Conservation (phyloP, 768 basidiomycete species). For the Chlorophyllum brunneum region DNA sequence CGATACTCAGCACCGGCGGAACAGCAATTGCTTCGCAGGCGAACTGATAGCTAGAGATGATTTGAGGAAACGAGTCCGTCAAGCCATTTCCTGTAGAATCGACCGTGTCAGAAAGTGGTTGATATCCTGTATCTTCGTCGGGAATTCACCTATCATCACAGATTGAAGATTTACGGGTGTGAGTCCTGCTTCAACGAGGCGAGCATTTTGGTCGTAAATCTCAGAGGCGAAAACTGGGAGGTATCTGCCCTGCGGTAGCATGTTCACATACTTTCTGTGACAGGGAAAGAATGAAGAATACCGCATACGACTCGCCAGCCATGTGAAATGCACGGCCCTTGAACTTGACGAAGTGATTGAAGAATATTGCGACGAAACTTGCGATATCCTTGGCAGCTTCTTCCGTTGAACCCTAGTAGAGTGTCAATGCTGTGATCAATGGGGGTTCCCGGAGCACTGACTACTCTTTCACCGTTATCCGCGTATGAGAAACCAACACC, state of each 20-base stretch:
- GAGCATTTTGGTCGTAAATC: slow-evolving; percentile 67
- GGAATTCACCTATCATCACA: slow-evolving; percentile 58
- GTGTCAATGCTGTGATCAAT: too few relatives aligned
- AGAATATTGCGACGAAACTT: slow-evolving; percentile 68
- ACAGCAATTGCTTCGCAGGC: slow-evolving; percentile 49
- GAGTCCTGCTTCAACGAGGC: slow-evolving; percentile 48
- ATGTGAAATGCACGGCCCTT: slow-evolving; percentile 63
- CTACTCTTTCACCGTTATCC: slow-evolving; percentile 59
- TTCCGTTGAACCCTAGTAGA: slow-evolving; percentile 59
- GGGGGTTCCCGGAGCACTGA: too few relatives aligned
- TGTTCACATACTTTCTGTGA: too few relatives aligned
- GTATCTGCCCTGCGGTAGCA: slow-evolving; percentile 51
- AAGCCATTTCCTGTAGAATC: slow-evolving; percentile 66
- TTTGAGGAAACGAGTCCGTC: slow-evolving; percentile 50
- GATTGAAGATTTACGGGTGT: slow-evolving; percentile 60
- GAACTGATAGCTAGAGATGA: slow-evolving; percentile 40
- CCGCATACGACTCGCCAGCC: slow-evolving; percentile 71
- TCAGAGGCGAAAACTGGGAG: slow-evolving; percentile 72
- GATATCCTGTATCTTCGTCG: slow-evolving; percentile 11
- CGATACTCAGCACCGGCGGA: slow-evolving; percentile 42
- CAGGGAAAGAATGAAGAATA: slow-evolving; percentile 31
- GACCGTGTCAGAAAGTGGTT: not conserved
- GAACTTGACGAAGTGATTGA: slow-evolving; percentile 68
- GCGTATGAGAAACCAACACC: slow-evolving; percentile 64
- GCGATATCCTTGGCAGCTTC: slow-evolving; percentile 69